phyloP scores from a whole-genome alignment of 2,329 filamentous ascomycete species.

The Cytospora chrysosperma region DNA sequence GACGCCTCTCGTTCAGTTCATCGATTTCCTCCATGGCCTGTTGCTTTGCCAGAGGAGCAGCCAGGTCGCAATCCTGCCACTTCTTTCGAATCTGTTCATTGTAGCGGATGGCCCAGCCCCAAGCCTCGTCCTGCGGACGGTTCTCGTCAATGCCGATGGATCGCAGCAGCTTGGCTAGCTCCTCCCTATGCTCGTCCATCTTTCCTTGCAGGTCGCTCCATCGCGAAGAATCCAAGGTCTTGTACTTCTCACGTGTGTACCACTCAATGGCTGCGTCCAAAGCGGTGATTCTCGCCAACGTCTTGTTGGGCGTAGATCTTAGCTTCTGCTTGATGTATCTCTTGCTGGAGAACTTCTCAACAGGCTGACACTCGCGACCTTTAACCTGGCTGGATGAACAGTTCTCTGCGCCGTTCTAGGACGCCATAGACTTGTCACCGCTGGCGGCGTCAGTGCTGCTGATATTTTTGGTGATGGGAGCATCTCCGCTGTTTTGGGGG shows the following conservation, averaged over 20 bases:
- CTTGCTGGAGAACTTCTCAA: background rate
- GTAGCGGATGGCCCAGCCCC: background rate
- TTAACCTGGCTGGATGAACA: background rate
- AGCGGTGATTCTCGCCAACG: background rate
- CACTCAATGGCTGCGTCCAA: background rate
- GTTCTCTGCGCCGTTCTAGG: slow-evolving; percentile 4
- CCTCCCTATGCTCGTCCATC: background rate
- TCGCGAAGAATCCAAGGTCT: background rate
- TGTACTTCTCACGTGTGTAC: background rate
- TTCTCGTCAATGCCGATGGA: background rate
- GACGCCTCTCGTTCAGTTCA: background rate
- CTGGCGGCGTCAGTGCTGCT: background rate
- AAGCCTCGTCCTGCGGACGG: background rate
- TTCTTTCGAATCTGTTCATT: slow-evolving; percentile 3
- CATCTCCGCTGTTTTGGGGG: background rate
- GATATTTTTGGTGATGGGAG: background rate
- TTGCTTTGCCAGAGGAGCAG: background rate
- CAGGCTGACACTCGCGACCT: background rate
- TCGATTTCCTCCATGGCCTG: slow-evolving; percentile 1
- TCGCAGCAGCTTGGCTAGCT: background rate
- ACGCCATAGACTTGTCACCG: slow-evolving; percentile 5
- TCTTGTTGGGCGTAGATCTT: background rate
- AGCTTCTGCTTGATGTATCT: background rate
- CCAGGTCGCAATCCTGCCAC: background rate
- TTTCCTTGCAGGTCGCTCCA: background rate